phyloP scores from a whole-genome alignment of 2,329 filamentous ascomycete genomes.

The Fusarium robinianum region DNA sequence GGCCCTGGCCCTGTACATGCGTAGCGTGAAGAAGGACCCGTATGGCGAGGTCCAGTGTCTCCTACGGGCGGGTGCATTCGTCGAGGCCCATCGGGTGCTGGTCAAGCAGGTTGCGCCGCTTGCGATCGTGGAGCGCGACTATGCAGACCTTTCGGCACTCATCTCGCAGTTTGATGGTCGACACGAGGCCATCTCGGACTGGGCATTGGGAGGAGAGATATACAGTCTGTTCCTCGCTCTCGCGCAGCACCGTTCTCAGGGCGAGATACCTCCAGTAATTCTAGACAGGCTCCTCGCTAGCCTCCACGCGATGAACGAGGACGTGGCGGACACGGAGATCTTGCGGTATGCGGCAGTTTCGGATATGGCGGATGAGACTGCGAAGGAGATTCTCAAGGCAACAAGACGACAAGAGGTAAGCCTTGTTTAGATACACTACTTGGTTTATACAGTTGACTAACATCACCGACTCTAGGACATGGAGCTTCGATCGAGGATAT shows the following conservation, averaged over 20 bases:
- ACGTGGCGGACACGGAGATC: constrained; percentile 53
- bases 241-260: constrained; percentile 49
- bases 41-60: constrained; percentile 77
- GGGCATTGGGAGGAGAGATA: constrained; percentile 79
- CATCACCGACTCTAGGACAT: constrained; percentile 36
- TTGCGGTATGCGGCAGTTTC: constrained; percentile 69
- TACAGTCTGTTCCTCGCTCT: constrained; percentile 68
- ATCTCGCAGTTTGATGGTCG: constrained; percentile 72
- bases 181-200: constrained; percentile 67
- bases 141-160: constrained; percentile 68
- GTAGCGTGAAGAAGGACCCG: constrained; percentile 70
- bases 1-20: constrained; percentile 82
- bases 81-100: constrained; percentile 84
- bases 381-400: constrained; percentile 63
- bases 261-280: constrained; percentile 49
- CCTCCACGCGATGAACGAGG: constrained; percentile 58
- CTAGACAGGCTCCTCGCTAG: constrained; percentile 62
- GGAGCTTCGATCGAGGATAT: constrained; percentile 50
- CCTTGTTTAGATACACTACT: constrained; percentile 34
- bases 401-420: constrained; percentile 62
- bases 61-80: constrained; percentile 73
- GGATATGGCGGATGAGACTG: constrained; percentile 79
- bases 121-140: constrained; percentile 82
- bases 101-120: constrained; percentile 78
- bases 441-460: constrained; percentile 24